phyloP scores from a whole-genome alignment of 352 stramenopile genomes.

The Pythium dissimile region DNA sequence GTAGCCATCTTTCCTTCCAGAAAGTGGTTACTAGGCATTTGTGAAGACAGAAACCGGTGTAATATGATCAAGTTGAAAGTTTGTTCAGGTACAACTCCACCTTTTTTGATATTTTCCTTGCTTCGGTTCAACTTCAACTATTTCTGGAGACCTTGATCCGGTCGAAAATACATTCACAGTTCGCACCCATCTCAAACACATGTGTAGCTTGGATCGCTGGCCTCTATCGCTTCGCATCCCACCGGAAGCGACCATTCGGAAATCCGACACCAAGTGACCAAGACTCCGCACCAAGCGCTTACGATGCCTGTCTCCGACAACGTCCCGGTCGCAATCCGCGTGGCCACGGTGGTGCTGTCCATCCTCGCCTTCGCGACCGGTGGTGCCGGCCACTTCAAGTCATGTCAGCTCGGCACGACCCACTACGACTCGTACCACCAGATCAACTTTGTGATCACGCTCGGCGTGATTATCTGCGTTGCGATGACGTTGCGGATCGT shows the following conservation, averaged over 20 bases:
- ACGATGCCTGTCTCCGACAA: slow-evolving; percentile 35
- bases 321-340: slow-evolving; percentile 35
- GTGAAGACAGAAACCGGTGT: too few species aligned
- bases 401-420: slow-evolving; percentile 45
- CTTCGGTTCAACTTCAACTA: background rate
- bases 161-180: background rate
- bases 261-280: slow-evolving; percentile 1
- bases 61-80: too few species aligned
- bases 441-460: slow-evolving; percentile 53
- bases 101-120: background rate
- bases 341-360: slow-evolving; percentile 38
- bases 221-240: too few species aligned
- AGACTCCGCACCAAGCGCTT: background rate
- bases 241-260: too few species aligned
- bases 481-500: slow-evolving; percentile 33
- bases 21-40: too few species aligned
- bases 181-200: background rate
- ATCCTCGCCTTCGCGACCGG: slow-evolving; percentile 39
- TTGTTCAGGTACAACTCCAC: too few species aligned
- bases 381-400: slow-evolving; percentile 40
- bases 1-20: too few species aligned
- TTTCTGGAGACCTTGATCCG: background rate
- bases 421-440: slow-evolving; percentile 50
- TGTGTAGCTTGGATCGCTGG: too few species aligned
- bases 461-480: slow-evolving; percentile 36